Conservation (phyloP, 2,329 filamentous ascomycete genomes). For the Phoma sp. region DNA sequence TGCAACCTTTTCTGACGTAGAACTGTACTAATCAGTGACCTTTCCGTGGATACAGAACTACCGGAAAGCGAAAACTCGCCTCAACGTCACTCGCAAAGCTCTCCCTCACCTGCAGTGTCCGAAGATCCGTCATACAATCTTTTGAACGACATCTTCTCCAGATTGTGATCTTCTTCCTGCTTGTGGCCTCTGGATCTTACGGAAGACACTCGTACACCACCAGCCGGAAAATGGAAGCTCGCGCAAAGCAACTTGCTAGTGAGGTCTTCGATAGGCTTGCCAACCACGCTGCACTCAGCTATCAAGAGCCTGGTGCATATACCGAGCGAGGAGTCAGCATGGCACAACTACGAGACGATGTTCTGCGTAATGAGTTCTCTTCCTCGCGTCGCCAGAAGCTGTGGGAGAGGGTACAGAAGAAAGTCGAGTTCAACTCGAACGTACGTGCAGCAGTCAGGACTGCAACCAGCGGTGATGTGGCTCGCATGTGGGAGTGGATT, state of each 20-base stretch:
- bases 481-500: slow-evolving; percentile 74
- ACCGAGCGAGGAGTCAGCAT: slow-evolving; percentile 84
- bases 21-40: slow-evolving; percentile 83
- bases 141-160: slow-evolving; percentile 87
- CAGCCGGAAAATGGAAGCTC: slow-evolving; percentile 70
- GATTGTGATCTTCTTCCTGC: slow-evolving; percentile 69
- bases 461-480: slow-evolving; percentile 61
- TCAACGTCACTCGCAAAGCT: slow-evolving; percentile 91
- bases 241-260: slow-evolving; percentile 83
- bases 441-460: slow-evolving; percentile 79
- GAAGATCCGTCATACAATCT: slow-evolving; percentile 77
- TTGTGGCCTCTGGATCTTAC: slow-evolving; percentile 61
- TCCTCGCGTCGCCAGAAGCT: slow-evolving; percentile 78
- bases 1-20: slow-evolving; percentile 37
- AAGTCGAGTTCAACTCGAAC: slow-evolving; percentile 95
- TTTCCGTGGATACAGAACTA: slow-evolving; percentile 75
- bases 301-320: slow-evolving; percentile 65
- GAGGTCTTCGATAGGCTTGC: slow-evolving; percentile 85
- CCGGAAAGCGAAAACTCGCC: slow-evolving; percentile 71
- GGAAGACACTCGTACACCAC: slow-evolving; percentile 68
- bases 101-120: slow-evolving; percentile 83
- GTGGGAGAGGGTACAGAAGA: slow-evolving; percentile 81
- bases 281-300: slow-evolving; percentile 82
- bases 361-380: slow-evolving; percentile 82
- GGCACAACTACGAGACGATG: slow-evolving; percentile 88